Conservation (phyloP, 495 filamentous ascomycete species). For the Evernia prunastri region DNA sequence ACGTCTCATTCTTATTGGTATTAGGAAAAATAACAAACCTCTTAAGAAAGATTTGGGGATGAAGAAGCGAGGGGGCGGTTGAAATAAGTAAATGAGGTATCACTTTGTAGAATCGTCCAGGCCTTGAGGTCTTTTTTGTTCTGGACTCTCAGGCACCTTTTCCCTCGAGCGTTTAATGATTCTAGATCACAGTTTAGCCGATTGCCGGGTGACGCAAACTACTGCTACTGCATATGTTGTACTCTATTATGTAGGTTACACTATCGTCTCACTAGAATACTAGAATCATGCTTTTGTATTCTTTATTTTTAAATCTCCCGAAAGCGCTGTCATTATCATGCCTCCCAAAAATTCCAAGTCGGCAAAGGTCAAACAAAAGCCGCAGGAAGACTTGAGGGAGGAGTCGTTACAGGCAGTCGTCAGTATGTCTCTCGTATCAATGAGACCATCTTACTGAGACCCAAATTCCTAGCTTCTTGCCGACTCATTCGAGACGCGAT, state of each 20-base stretch:
- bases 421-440: constrained; percentile 29
- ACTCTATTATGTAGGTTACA: too few species aligned
- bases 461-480: constrained; percentile 59
- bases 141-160: constrained; percentile 6
- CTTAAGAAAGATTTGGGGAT: not conserved
- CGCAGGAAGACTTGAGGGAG: constrained; percentile 61
- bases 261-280: too few species aligned
- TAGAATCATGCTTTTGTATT: not conserved
- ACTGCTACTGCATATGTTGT: too few species aligned
- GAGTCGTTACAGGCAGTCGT: constrained; percentile 89
- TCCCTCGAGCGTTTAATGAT: not conserved
- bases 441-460: constrained; percentile 20
- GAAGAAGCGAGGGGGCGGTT: constrained; percentile 7
- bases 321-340: constrained; percentile 27
- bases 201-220: not conserved
- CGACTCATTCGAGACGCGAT: constrained; percentile 89
- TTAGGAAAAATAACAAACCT: not conserved
- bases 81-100: constrained; percentile 1
- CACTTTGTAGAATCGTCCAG: constrained; percentile 4
- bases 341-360: constrained; percentile 45
- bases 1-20: constrained; percentile 2
- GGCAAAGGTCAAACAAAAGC: constrained; percentile 56
- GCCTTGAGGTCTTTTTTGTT: constrained; percentile 6
- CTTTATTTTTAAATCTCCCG: not conserved
- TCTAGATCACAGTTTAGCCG: not conserved